Evolutionary conservation across 108 stramenopile genomes (phyloP), one percentile per base, ranked within the genome.

Genomic region (Thalassiosira profunda): DNA sequence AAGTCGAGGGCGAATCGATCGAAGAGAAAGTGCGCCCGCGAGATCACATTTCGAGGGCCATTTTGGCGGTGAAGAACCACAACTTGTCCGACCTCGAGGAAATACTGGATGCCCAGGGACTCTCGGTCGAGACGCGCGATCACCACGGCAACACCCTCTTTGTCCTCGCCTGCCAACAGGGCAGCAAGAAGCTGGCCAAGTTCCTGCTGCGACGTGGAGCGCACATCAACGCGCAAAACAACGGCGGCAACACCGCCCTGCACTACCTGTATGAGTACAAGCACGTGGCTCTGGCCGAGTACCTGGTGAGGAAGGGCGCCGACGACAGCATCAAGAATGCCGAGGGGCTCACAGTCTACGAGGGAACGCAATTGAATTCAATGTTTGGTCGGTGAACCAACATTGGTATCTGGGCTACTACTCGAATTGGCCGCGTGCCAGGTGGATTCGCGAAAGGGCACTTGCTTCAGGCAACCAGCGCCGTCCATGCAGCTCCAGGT

Each of bases 111-210:
- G 45, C 66, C 23, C 65, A 74, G 25, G 84, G 59, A 3, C 25
- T 93, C 24, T 71, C 82, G 14, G 86, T 93, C 36, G 86, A 91
- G 57, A 89, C 86, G 46, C 72, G 86, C 55, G 91, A 96, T 81
- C 84, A 89, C 29, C 62, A 76, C 36, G 94, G 92, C 12, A 86
- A 92, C 56, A 82, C 91, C 11, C 76, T 96, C 2, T 86, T 94
- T 18, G 83, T 84, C 31, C 79, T 93, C 8, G 86, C 91, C n/a
- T 86, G 72, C 46, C 87, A 96, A 67, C 92, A 92, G 58, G 92
- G 89, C 33, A 93, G 79, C 64, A 92, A 91, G 73, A 74, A 89
- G 43, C 74, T 96, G 52, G 84, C 70, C 38, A 96, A 96, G 65
- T 86, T 96, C 29, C 70, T 88, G 18, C 61, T 96, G 31, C 69